Conservation (phyloP, 306 rosid genomes). For the Luffa aegyptiaca region DNA sequence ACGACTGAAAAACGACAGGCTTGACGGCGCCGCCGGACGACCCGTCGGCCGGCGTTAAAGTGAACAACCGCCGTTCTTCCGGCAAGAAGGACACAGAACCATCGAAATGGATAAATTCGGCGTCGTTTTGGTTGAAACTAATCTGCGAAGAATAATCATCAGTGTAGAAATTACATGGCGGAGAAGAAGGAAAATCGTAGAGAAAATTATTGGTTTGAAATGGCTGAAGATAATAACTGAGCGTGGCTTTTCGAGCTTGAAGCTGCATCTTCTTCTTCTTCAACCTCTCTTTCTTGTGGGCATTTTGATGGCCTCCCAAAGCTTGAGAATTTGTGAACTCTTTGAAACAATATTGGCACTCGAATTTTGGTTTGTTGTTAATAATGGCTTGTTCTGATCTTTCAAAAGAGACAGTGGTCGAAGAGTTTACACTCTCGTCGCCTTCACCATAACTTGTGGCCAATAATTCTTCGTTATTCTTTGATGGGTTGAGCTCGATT, state of each 20-base stretch:
- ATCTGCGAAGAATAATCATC: constrained; percentile 38
- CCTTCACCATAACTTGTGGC: constrained; percentile 31
- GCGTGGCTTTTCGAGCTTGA: constrained; percentile 69
- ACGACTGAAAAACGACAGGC: not conserved
- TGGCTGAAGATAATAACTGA: constrained; percentile 66
- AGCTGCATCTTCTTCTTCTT: constrained; percentile 88
- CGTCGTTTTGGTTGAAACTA: constrained; percentile 18
- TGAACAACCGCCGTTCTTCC: not conserved
- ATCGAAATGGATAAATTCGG: not conserved
- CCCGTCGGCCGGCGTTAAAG: not conserved
- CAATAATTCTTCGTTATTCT: constrained; percentile 12
- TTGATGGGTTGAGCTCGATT: constrained; percentile 55
- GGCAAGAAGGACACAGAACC: not conserved
- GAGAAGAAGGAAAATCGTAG: not conserved
- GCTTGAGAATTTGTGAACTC: constrained; percentile 93
- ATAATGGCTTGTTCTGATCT: not conserved
- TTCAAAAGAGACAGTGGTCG: constrained; percentile 28
- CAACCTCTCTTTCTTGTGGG: constrained; percentile 94
- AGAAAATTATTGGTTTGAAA: constrained; percentile 28
- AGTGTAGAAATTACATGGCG: not conserved
- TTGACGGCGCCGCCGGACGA: not conserved
- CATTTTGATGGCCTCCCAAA: constrained; percentile 94
- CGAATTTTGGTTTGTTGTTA: constrained; percentile 32
- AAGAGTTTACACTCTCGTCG: constrained; percentile 52
- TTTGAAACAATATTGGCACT: constrained; percentile 83